These are phyloP conservation scores for Avena atlantica DNA, from an alignment of 176 grass and related monocot genomes.

Conservation along the genomic window DNA sequence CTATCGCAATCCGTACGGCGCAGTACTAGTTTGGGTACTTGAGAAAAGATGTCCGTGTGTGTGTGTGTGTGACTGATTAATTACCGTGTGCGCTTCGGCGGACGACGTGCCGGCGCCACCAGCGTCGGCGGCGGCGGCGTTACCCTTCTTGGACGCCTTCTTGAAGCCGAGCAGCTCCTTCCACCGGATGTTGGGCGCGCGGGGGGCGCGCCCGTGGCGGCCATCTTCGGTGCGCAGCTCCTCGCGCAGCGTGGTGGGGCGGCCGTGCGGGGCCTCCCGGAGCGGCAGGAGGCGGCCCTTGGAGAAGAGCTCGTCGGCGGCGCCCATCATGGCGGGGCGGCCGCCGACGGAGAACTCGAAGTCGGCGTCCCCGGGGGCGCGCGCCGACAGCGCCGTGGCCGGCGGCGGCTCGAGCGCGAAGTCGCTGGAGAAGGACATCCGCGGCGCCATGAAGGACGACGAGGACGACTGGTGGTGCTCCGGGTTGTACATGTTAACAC, in stretches of 20 bases:
- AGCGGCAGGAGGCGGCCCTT: slow-evolving; percentile 89
- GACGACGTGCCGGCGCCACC: slow-evolving; percentile 34
- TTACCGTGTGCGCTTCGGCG: slow-evolving; percentile 49
- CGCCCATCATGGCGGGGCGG: slow-evolving; percentile 76
- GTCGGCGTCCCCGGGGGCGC: slow-evolving; percentile 63
- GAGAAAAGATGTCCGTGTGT: neutral
- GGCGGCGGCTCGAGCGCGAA: slow-evolving; percentile 85
- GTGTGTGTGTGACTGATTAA: neutral
- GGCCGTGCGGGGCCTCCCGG: slow-evolving; percentile 55
- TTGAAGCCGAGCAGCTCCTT: slow-evolving; percentile 93
- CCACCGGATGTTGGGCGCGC: slow-evolving; percentile 74
- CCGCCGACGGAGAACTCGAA: slow-evolving; percentile 96
- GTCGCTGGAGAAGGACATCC: slow-evolving; percentile 97
- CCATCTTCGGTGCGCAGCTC: slow-evolving; percentile 61
- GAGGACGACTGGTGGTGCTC: slow-evolving; percentile 69
- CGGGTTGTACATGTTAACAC: slow-evolving; percentile 87
- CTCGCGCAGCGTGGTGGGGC: slow-evolving; percentile 66
- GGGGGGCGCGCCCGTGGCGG: slow-evolving; percentile 43
- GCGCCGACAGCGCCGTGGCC: slow-evolving; percentile 23
- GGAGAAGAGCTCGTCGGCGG: slow-evolving; percentile 92
- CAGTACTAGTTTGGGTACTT: neutral
- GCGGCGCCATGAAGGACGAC: slow-evolving; percentile 62
- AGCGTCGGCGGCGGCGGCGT: slow-evolving; percentile 33
- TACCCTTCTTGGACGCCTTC: slow-evolving; percentile 65
- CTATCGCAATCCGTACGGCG: neutral